Conservation (phyloP, 1,139 yeast genomes). For the Pichia sp. region DNA sequence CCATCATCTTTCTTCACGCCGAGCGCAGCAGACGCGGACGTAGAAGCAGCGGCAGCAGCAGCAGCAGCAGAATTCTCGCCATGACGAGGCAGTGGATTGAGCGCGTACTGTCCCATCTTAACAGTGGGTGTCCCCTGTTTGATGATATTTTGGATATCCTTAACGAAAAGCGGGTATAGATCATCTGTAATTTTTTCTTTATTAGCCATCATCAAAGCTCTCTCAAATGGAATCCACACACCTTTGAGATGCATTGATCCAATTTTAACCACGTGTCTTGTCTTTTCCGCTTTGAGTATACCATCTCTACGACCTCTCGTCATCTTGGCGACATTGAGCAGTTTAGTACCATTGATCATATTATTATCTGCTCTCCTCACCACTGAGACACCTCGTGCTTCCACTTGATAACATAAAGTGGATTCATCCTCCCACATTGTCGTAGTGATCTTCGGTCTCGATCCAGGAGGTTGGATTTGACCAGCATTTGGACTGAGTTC, state of each 20-base stretch:
- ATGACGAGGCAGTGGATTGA: slow-evolving; percentile 13
- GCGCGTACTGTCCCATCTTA: slow-evolving; percentile 25
- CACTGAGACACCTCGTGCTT: slow-evolving; percentile 84
- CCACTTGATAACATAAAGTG: slow-evolving; percentile 91
- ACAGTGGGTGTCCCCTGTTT: slow-evolving; percentile 30
- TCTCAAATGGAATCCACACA: slow-evolving; percentile 95
- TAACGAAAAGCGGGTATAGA: slow-evolving; percentile 81
- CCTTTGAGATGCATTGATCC: slow-evolving; percentile 98
- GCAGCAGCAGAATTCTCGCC: too few species aligned
- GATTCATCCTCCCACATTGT: slow-evolving; percentile 98
- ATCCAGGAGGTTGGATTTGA: slow-evolving; percentile 52
- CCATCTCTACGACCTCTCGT: slow-evolving; percentile 97
- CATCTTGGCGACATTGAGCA: slow-evolving; percentile 89
- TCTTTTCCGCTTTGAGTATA: slow-evolving; percentile 79
- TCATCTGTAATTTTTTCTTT: slow-evolving; percentile 81
- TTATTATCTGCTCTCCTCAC: slow-evolving; percentile 90
- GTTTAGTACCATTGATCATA: slow-evolving; percentile 92
- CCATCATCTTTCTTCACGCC: too few species aligned
- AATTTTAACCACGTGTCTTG: slow-evolving; percentile 87
- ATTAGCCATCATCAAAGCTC: slow-evolving; percentile 88
- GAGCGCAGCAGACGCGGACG: too few species aligned
- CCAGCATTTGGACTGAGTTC: slow-evolving; percentile 40
- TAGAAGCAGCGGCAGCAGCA: too few species aligned
- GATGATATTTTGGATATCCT: slow-evolving; percentile 56
- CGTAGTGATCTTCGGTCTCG: slow-evolving; percentile 84